Evolutionary conservation across 345 rosid genomes (phyloP), one percentile per base, ranked within the genome.

Genomic region (Eucalyptus regnans): DNA sequence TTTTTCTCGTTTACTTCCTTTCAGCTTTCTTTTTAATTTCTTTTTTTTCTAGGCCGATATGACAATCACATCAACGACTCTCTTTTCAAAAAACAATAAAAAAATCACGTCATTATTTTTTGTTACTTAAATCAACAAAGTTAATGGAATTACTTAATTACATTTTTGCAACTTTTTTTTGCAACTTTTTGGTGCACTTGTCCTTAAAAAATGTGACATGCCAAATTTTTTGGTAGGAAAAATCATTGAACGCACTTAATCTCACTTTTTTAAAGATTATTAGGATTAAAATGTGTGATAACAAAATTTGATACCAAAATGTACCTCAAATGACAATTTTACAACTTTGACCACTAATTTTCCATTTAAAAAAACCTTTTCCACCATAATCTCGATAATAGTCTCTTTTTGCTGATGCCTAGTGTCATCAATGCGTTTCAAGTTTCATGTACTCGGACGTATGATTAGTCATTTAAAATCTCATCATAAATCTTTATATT

Each of bases 91-190:
- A 62, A 62, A 29, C 1, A 64, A 7, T 13, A 64, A 64, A 64
- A n/a, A n/a, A 13, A n/a, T 64, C 10, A 14, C 1, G 3, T 29
- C 8, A 13, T 62, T 27, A 27, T 62, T 62, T 62, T 60, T 60
- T 12, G 8, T 27, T 12, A 27, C 7, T 60, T 29, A 62, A 62
- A 62, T 27, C 6, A 29, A 29, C 68, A 12, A 62, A 27, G 68
- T 29, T 62, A 29, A 12, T 3, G 3, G 16, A 62, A 6, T 12
- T 62, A 12, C 68, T 62, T 29, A 6, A 62, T 62, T 62, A 29
- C 7, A 0, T 14, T n/a, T n/a, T 64, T 7, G 18, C 20, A 7
- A 64, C 8, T 29, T 0, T 29, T 64, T 64, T n/a, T 64, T 12
- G 33, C 2, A 37, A n/a, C 20, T 13, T 64, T 64, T 7, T 64